phyloP scores from a whole-genome alignment of 1,284 basidiomycete genomes.

The Testicularia cyperi region DNA sequence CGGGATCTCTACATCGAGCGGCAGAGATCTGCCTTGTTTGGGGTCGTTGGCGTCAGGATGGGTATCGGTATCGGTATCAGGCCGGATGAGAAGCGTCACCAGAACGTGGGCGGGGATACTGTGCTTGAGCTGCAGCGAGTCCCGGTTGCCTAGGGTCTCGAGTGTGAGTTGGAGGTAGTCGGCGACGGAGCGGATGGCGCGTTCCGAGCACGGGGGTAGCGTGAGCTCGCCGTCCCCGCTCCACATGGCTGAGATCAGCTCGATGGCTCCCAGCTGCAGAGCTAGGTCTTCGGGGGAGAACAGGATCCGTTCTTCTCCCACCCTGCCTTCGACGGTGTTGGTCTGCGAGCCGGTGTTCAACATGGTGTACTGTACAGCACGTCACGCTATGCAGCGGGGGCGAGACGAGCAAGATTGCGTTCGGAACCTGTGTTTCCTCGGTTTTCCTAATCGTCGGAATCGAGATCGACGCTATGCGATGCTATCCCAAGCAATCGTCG shows the following conservation, averaged over 20 bases:
- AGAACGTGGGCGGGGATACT: conserved; percentile 9
- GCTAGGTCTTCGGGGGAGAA: conserved; percentile 32
- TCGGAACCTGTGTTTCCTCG: too few relatives aligned
- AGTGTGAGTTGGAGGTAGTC: conserved; percentile 28
- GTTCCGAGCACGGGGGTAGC: conserved; percentile 6
- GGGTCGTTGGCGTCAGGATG: too few relatives aligned
- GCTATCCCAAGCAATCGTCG: too few relatives aligned
- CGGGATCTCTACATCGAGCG: too few relatives aligned
- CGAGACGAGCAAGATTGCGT: too few relatives aligned
- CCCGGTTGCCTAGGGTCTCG: conserved; percentile 4
- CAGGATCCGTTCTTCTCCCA: too few relatives aligned
- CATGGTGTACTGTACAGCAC: too few relatives aligned
- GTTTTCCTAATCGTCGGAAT: too few relatives aligned
- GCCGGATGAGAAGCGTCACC: conserved; percentile 18
- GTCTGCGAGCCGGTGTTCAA: too few relatives aligned
- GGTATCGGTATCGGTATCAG: background rate
- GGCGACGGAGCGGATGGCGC: conserved; percentile 2
- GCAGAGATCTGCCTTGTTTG: too few relatives aligned
- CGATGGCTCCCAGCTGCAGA: conserved; percentile 13
- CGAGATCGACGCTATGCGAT: too few relatives aligned
- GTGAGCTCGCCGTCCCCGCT: conserved; percentile 20
- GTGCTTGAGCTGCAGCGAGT: conserved; percentile 13
- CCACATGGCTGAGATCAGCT: conserved; percentile 46
- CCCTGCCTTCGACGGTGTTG: background rate
- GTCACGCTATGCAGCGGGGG: too few relatives aligned